Evolutionary conservation across 106 monocot species (phyloP).

Genomic region (Platanthera guangdongensis): DNA sequence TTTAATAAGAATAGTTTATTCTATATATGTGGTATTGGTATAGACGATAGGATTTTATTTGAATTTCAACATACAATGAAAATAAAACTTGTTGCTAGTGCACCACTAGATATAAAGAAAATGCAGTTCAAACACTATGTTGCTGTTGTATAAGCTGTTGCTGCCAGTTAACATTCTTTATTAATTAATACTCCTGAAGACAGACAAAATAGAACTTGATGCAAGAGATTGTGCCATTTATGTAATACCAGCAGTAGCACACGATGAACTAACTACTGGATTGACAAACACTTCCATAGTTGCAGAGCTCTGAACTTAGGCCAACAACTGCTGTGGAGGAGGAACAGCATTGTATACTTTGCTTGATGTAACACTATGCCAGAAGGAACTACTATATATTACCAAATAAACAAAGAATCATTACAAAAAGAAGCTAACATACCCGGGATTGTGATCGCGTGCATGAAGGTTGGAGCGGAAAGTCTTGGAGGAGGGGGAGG

Average conservation of each 20-base stretch:
- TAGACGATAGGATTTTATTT: no score
- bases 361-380: constrained; percentile 46
- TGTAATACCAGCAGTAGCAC: constrained; percentile 9
- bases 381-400: background rate
- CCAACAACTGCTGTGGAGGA: constrained; percentile 57
- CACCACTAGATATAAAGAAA: no score
- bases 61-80: no score
- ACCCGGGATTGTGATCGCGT: no score
- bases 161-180: constrained; percentile 15
- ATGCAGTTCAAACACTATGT: no score
- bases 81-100: no score
- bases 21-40: no score
- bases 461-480: no score
- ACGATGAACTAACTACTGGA: constrained; percentile 21
- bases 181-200: constrained; percentile 2
- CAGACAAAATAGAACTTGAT: constrained; percentile 10
- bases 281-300: constrained; percentile 11
- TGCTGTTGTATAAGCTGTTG: constrained; percentile 8
- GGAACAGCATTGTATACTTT: constrained; percentile 75
- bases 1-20: no score
- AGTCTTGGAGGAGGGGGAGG: no score
- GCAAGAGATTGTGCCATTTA: constrained; percentile 15
- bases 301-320: constrained; percentile 17
- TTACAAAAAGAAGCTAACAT: no score
- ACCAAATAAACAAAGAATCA: background rate